Conservation (phyloP, 768 basidiomycete genomes). For the Gloeopeniophorella convolvens region DNA sequence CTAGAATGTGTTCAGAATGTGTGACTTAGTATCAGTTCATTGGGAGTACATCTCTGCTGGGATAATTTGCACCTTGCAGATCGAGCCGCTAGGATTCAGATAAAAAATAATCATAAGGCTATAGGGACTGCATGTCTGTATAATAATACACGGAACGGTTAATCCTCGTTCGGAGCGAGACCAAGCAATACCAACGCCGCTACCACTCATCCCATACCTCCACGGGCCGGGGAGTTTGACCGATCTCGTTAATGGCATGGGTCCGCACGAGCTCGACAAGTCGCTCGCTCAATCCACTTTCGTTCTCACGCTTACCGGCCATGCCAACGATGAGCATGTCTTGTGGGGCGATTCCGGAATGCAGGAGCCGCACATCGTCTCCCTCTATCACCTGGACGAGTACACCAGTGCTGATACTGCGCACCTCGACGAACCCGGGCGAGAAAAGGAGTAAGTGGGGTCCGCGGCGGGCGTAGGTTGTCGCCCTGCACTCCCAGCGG, state of each 20-base stretch:
- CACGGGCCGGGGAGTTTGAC: slow-evolving; percentile 8
- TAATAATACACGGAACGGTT: neutral
- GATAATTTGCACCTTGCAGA: no score
- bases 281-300: slow-evolving; percentile 51
- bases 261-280: slow-evolving; percentile 69
- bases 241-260: slow-evolving; percentile 38
- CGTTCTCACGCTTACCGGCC: slow-evolving; percentile 53
- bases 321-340: slow-evolving; percentile 57
- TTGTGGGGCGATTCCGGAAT: slow-evolving; percentile 37
- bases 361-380: slow-evolving; percentile 57
- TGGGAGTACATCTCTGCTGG: no score
- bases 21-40: no score
- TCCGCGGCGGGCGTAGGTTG: slow-evolving; percentile 53
- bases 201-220: slow-evolving; percentile 22
- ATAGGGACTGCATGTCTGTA: no score
- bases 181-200: no score
- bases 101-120: no score
- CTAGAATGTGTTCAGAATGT: no score
- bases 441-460: slow-evolving; percentile 69
- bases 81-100: no score
- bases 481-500: slow-evolving; percentile 72
- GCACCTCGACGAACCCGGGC: slow-evolving; percentile 67
- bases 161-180: no score
- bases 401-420: slow-evolving; percentile 53
- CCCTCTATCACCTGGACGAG: slow-evolving; percentile 84